These are phyloP conservation scores for Septoria petroselini DNA, from an alignment of 2,329 filamentous ascomycete species.

Conservation along the genomic window DNA sequence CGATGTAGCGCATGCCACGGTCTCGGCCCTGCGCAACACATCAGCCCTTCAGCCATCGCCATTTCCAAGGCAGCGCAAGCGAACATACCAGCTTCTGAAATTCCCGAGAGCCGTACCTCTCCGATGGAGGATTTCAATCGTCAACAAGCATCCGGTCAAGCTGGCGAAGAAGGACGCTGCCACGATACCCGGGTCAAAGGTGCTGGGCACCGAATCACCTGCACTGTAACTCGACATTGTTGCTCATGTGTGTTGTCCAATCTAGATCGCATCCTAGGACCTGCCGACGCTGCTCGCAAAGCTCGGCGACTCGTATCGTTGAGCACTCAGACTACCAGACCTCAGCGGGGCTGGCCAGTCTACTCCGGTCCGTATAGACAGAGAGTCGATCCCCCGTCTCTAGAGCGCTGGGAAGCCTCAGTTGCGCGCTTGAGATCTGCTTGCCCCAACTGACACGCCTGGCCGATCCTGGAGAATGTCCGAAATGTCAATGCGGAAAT, in stretches of 20 bases:
- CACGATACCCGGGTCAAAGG: slow-evolving; percentile 58
- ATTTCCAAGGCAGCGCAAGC: not conserved
- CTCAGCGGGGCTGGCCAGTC: too few relatives aligned
- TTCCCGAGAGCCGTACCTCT: slow-evolving; percentile 34
- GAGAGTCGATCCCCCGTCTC: too few relatives aligned
- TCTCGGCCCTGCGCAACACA: slow-evolving; percentile 40
- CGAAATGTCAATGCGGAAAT: too few relatives aligned
- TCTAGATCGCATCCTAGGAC: not conserved
- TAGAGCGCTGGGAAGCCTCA: too few relatives aligned
- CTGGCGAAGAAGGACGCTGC: slow-evolving; percentile 68
- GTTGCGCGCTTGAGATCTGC: too few relatives aligned
- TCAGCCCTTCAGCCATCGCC: slow-evolving; percentile 5
- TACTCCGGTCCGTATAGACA: too few relatives aligned
- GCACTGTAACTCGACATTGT: slow-evolving; percentile 7
- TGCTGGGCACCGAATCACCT: slow-evolving; percentile 37
- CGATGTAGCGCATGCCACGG: slow-evolving; percentile 42
- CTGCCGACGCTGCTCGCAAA: not conserved
- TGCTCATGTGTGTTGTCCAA: not conserved
- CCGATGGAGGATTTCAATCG: slow-evolving; percentile 76
- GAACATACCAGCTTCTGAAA: slow-evolving; percentile 35
- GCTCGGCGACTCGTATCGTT: not conserved
- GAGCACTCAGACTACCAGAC: not conserved
- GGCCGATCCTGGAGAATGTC: too few relatives aligned
- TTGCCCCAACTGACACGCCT: too few relatives aligned
- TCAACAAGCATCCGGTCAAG: slow-evolving; percentile 71